Evolutionary conservation across 331 rosid genomes (phyloP), one percentile per base, ranked within the genome.

Genomic region (Acacia pycnantha): DNA sequence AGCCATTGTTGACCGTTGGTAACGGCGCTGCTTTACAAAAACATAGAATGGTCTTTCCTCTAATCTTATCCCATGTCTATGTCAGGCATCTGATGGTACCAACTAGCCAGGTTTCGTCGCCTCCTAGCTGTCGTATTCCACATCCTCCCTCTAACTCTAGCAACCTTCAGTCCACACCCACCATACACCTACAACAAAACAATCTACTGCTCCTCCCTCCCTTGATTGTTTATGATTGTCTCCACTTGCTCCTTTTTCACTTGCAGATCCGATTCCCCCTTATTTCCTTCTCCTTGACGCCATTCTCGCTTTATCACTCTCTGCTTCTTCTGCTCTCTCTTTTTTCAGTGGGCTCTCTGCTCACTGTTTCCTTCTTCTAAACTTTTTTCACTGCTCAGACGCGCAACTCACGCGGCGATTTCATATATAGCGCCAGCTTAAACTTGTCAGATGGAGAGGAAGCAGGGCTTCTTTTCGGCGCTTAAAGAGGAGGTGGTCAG

Each of bases 401-500:
- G 6, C n/a, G 14, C 40, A 8, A 8, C 51, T 64, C 22, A 29
- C 40, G 54, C 56, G 77, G 74, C 22, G 21, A 29, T 74, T 67
- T 41, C 31, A 21, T 53, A 12, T 29, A 43, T 6, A 43, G 47
- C 26, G 50, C 76, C 2, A 74, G n/a, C 77, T 76, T 24, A 56
- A 79, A 68, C 54, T 62, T n/a, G 78, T 67, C 41, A 56, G 58
- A 95, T 96, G 99, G 99, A 96, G 86, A 86, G 92, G 46, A 96
- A 96, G 81, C 98, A 91, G 79, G 98, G 99, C 4, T 96, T 96
- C 83, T 96, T 94, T 61, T 91, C 97, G 26, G 89, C 98, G 4
- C 92, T 96, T 1, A 96, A 91, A 59, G 94, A 91, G 0, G 99
- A 96, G 70, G 97, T 94, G 9, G 95, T 91, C 11, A 85, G 99